These are phyloP conservation scores for Trichosporon sp. DNA, from an alignment of 1,284 basidiomycete species.

Conservation along the genomic window DNA sequence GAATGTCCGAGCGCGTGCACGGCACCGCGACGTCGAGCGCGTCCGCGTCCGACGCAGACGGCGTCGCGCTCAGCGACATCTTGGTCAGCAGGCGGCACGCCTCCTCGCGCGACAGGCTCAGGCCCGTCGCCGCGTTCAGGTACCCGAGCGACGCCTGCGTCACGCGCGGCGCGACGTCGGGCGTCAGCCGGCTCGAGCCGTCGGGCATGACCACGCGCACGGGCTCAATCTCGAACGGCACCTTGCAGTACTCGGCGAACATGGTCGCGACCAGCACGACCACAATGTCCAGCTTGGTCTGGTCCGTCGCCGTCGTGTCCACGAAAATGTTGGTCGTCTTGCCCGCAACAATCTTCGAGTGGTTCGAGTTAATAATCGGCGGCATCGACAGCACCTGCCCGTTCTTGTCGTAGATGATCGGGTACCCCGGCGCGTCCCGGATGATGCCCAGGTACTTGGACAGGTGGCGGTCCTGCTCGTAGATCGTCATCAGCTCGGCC, in stretches of 20 bases:
- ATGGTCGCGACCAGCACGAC: conserved; percentile 90
- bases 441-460: conserved; percentile 87
- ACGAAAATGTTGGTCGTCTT: conserved; percentile 94
- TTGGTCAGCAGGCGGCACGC: conserved; percentile 41
- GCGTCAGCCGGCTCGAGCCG: conserved; percentile 70
- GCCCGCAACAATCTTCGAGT: conserved; percentile 87
- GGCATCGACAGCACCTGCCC: conserved; percentile 92
- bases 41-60: conserved; percentile 56
- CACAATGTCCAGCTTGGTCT: conserved; percentile 93
- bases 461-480: conserved; percentile 92
- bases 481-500: conserved; percentile 79
- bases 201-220: conserved; percentile 75
- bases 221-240: conserved; percentile 84
- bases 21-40: conserved; percentile 71
- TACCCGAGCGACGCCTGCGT: conserved; percentile 80
- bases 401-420: conserved; percentile 90
- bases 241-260: conserved; percentile 94
- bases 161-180: conserved; percentile 68
- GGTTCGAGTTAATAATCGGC: conserved; percentile 95
- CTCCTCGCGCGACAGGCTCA: conserved; percentile 56
- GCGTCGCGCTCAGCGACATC: conserved; percentile 52
- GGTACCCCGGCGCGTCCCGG: conserved; percentile 90
- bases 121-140: conserved; percentile 91
- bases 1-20: conserved; percentile 87
- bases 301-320: conserved; percentile 95